Evolutionary conservation across 1,284 basidiomycete species (phyloP).

Genomic region (Pseudozyma pruni): DNA sequence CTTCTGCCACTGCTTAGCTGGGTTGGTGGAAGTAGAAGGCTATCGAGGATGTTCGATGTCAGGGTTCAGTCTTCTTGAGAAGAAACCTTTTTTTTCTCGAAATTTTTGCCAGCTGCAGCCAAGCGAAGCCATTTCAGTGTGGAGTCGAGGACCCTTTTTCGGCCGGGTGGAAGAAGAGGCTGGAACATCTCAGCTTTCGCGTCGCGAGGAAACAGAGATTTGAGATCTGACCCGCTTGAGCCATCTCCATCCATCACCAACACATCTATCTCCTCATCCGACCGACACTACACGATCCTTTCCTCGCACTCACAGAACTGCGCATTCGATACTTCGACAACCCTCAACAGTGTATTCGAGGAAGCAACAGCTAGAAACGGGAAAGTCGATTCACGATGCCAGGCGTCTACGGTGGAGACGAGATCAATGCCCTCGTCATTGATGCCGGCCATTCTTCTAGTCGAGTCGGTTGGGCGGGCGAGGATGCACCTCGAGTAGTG

Average conservation of each 20-base stretch:
- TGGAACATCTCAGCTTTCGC: constrained; percentile 14
- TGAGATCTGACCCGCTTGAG: constrained; percentile 23
- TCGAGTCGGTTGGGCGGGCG: constrained; percentile 89
- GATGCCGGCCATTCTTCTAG: constrained; percentile 91
- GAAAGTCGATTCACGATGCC: constrained; percentile 45
- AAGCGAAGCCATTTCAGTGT: constrained; percentile 8
- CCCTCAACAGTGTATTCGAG: too few relatives aligned
- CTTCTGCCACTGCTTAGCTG: too few relatives aligned
- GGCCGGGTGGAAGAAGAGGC: constrained; percentile 38
- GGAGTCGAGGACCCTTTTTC: constrained; percentile 20
- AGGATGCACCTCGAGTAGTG: constrained; percentile 92
- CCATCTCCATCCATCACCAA: constrained; percentile 8
- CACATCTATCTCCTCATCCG: too few relatives aligned
- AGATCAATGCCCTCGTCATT: constrained; percentile 93
- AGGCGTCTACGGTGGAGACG: constrained; percentile 72
- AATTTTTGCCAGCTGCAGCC: constrained; percentile 20
- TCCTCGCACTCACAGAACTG: too few relatives aligned
- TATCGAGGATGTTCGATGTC: constrained; percentile 3
- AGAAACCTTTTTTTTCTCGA: constrained; percentile 20
- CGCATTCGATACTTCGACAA: background rate
- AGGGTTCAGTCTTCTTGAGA: constrained; percentile 11
- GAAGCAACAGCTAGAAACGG: background rate
- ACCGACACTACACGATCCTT: too few relatives aligned
- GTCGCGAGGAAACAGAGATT: constrained; percentile 31
- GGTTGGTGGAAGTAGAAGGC: background rate